Evolutionary conservation across 345 rosid genomes (phyloP), one percentile per base, ranked within the genome.

Genomic region (Eucalyptus coolabah): DNA sequence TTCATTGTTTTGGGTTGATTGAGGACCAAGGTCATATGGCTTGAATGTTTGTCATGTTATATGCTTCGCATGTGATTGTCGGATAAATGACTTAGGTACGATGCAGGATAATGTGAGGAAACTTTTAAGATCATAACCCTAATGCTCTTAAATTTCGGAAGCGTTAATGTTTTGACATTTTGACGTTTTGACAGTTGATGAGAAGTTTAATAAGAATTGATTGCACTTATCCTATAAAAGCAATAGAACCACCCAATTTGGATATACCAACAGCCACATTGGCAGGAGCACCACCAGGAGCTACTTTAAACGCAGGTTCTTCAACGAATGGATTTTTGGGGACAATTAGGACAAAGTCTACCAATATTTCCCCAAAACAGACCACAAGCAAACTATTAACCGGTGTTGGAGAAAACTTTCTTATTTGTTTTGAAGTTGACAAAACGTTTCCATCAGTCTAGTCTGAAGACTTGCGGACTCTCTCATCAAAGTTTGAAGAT

Each of bases 271-370:
- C 99, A 50, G 99, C 99, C 89, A 97, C 99, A 92, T 97, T 98
- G 6, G 98, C 99, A 87, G 98, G 99, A 91, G 99, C 99, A 42
- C 99, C 99, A 28, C 99, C 99, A 24, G 98, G 95, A 90, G 99
- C 97, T 94, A 93, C 96, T 96, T 95, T 94, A 94, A 98, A 98
- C 88, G 96, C 97, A 26, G 98, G 98, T 89, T 98, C 99, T 92
- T 97, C 98, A 42, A 97, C 98, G 6, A 96, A 95, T 77, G 99
- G 97, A 87, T 96, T 97, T 80, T 96, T 98, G 49, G 89, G 93
- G 69, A 96, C 96, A 26, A 98, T 95, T 19, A 99, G 99, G 15
- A 98, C 99, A 90, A 98, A 96, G 92, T 98, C 99, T 2, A 98
- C 96, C 94, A 98, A 92, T 96, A 97, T 94, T 88, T 98, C 99